Evolutionary conservation across 495 filamentous ascomycete genomes (phyloP), one percentile per base, ranked within the genome.

Genomic region (Penicillium verhagenii): DNA sequence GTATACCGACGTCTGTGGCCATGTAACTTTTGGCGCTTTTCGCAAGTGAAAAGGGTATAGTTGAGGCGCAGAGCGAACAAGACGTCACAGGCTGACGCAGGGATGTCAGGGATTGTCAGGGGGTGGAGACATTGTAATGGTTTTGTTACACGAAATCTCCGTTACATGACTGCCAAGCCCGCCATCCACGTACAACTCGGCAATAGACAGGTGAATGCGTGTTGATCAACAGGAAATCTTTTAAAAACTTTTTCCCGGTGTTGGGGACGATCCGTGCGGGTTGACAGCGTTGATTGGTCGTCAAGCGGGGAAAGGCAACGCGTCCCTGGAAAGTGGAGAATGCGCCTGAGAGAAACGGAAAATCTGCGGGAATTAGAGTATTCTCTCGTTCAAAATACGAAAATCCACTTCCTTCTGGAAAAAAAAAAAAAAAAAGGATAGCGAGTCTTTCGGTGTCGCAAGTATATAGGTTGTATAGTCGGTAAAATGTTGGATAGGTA

Each of bases 71-170:
- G 47, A 53, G 21, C n/a, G 35, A 20, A 18, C 51, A 48, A 24
- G 52, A 69, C 66, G 66, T 69, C 66, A 69, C 58, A 40, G 56
- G 60, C 60, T 67, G 61, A 67, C 66, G 66, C 61, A 61, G 60
- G 53, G 39, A 56, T 52, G 52, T 35, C 16, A 26, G 21, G 47
- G 60, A 66, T 65, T 58, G 58, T 69, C 63, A 67, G 65, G 62
- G 62, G 62, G 51, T 25, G 37, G 35, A 29, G 47, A 16, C 18
- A 20, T n/a, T n/a, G 47, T 50, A 25, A 21, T 50, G 33, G 16
- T 8, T 6, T n/a, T 33, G 45, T 48, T n/a, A 48, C 45, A 50
- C 26, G 42, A 45, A 45, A 45, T 24, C 42, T 26, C 23, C 42
- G 42, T 35, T n/a, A 28, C 16, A 48, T 28, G 23, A 11, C 20